A percentile compares a stretch with the other conserved stretches of the same genome.
Evolutionary conservation across 2,329 filamentous ascomycete species (phyloP).

Genomic region (Diaporthe ampelina): DNA sequence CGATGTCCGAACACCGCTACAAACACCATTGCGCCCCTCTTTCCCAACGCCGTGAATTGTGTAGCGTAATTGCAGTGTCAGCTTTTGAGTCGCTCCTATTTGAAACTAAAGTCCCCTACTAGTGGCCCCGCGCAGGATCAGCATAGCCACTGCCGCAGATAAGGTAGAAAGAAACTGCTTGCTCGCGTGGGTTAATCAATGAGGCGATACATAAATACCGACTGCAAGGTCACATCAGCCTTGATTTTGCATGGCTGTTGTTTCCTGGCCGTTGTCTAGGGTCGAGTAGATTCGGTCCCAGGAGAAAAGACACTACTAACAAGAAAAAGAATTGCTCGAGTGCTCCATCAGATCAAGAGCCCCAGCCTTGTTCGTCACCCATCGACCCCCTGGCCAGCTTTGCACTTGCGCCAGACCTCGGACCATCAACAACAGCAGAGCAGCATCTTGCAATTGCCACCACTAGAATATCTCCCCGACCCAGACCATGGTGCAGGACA

Average conservation of each 20-base stretch:
- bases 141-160: slow-evolving; percentile 22
- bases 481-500: slow-evolving; percentile 12
- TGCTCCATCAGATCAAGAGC: too few species aligned
- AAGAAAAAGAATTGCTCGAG: neutral
- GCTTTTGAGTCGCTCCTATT: neutral
- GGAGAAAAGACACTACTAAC: neutral
- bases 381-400: neutral
- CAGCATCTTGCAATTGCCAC: neutral
- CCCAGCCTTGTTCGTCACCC: too few species aligned
- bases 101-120: neutral
- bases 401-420: too few species aligned
- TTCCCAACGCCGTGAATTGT: neutral
- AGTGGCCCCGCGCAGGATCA: neutral
- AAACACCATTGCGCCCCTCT: neutral
- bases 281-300: neutral
- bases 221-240: neutral
- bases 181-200: too few species aligned
- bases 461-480: neutral
- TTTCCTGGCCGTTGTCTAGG: neutral
- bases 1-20: neutral
- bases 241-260: neutral
- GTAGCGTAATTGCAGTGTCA: neutral
- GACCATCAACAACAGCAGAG: neutral
- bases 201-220: neutral
- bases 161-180: neutral